Evolutionary conservation across 768 basidiomycete species (phyloP).

Genomic region (Goffeauzyma gilvescens): DNA sequence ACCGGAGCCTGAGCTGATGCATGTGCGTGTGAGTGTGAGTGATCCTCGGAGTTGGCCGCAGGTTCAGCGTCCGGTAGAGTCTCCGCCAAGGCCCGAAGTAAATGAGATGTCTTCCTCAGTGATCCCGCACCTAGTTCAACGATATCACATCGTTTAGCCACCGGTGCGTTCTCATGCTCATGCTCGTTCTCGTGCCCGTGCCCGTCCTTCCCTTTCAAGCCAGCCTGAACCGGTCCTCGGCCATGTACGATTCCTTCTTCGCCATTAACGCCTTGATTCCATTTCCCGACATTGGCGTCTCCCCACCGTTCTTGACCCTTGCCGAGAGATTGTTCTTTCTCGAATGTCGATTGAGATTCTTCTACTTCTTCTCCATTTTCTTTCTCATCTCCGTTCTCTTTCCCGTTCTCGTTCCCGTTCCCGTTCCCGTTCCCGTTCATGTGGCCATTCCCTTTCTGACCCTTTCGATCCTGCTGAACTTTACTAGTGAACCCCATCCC

Average conservation of each 20-base stretch:
- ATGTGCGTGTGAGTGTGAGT: no score
- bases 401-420: conserved; percentile 9
- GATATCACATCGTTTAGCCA: conserved; percentile 36
- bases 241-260: conserved; percentile 21
- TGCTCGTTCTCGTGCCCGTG: neutral
- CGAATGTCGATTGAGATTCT: conserved; percentile 23
- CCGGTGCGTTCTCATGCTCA: conserved; percentile 3
- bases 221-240: neutral
- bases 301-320: conserved; percentile 29
- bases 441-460: neutral
- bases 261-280: conserved; percentile 35
- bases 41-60: no score
- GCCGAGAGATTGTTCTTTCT: conserved; percentile 30
- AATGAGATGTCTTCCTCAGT: conserved; percentile 69
- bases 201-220: neutral
- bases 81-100: conserved; percentile 51
- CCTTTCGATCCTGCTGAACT: conserved; percentile 11
- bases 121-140: conserved; percentile 87
- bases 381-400: conserved; percentile 5
- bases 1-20: conserved; percentile 38
- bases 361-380: neutral
- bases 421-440: conserved; percentile 2
- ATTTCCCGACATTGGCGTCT: conserved; percentile 35
- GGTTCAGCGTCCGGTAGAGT: conserved; percentile 12
- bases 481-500: conserved; percentile 43